Evolutionary conservation across 148 eudicot species (phyloP), one percentile per base, ranked within the genome.

Genomic region (Rhododendron vialii): DNA sequence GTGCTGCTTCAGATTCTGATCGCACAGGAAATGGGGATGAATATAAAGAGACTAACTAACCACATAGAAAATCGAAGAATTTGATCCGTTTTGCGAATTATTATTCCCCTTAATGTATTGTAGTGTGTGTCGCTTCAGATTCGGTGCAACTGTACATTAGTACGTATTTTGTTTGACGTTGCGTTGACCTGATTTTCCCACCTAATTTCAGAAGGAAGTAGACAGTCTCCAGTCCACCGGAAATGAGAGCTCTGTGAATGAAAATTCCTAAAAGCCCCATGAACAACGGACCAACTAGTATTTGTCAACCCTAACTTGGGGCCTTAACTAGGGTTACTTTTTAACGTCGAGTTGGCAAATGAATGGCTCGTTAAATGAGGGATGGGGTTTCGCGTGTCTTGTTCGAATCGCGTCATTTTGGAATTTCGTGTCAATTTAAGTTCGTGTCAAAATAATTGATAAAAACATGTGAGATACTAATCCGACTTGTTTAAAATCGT

Each of bases 281-380:
- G 13, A 48, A 48, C 51, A 48, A 48, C 51, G 51, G 51, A 48
- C 51, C 51, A 48, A 8, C 51, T 41, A 36, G 38, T 36, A 5
- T 41, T 41, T 41, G 51, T 48, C 51, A 47, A 47, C 50, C 50
- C 50, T 38, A 38, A 38, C 43, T 38, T 38, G 43, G 43, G 43
- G 43, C 43, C 41, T 38, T 41, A 41, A 41, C 43, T 5, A 41
- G 45, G 45, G 45, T 41, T 41, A 6, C 45, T 41, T 41, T 41
- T 41, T 83, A 83, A 83, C 85, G 59, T 33, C 20, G 47, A 78
- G 82, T 78, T 78, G 55, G 82, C 33, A 78, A 78, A 6, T 41
- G 51, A 78, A 6, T 41, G 51, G 13, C 43, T 77, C 15, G 2
- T 51, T 51, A 13, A 51, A 51, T 51, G 15, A 13, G 55, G 55